These are phyloP conservation scores for Suillus fuscotomentosus DNA, from an alignment of 768 basidiomycete species.

Conservation along the genomic window DNA sequence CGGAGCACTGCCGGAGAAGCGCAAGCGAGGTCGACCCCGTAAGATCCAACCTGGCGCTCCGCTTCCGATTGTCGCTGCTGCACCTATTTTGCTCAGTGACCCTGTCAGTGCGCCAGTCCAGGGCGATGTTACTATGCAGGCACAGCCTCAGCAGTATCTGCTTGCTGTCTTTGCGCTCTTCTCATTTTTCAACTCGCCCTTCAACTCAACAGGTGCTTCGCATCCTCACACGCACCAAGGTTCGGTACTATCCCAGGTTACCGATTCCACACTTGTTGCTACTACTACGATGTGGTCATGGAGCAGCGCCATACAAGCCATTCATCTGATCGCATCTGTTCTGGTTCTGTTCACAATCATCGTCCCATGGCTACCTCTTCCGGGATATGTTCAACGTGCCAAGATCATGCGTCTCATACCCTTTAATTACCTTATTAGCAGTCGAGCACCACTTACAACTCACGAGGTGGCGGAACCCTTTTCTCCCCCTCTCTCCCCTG, in stretches of 20 bases:
- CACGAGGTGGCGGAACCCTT: slow-evolving; percentile 17
- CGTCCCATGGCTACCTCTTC: slow-evolving; percentile 41
- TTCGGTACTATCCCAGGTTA: slow-evolving; percentile 47
- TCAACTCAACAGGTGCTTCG: slow-evolving; percentile 41
- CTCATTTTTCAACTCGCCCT: slow-evolving; percentile 80
- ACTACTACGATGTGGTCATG: slow-evolving; percentile 37
- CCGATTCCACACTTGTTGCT: slow-evolving; percentile 17
- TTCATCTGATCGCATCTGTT: slow-evolving; percentile 66
- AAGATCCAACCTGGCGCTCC: slow-evolving; percentile 59
- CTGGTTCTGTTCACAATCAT: slow-evolving; percentile 61
- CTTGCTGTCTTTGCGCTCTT: slow-evolving; percentile 83
- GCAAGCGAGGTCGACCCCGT: slow-evolving; percentile 81
- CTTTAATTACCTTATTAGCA: slow-evolving; percentile 16
- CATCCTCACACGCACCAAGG: slow-evolving; percentile 56
- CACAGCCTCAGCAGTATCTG: slow-evolving; percentile 58
- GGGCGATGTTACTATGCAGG: slow-evolving; percentile 14
- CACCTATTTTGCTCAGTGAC: slow-evolving; percentile 16
- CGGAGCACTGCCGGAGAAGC: slow-evolving; percentile 59
- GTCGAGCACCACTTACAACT: not conserved
- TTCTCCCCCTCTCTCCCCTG: slow-evolving; percentile 29
- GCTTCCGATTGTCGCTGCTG: slow-evolving; percentile 27
- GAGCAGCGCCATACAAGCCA: slow-evolving; percentile 54
- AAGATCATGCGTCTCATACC: slow-evolving; percentile 28
- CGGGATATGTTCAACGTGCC: slow-evolving; percentile 18
- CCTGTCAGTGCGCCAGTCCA: slow-evolving; percentile 15